Percentiles rank a stretch among this genome's conserved stretches.
phyloP scores from a whole-genome alignment of 2,329 filamentous ascomycete species.

The Colletotrichum brevisporum region DNA sequence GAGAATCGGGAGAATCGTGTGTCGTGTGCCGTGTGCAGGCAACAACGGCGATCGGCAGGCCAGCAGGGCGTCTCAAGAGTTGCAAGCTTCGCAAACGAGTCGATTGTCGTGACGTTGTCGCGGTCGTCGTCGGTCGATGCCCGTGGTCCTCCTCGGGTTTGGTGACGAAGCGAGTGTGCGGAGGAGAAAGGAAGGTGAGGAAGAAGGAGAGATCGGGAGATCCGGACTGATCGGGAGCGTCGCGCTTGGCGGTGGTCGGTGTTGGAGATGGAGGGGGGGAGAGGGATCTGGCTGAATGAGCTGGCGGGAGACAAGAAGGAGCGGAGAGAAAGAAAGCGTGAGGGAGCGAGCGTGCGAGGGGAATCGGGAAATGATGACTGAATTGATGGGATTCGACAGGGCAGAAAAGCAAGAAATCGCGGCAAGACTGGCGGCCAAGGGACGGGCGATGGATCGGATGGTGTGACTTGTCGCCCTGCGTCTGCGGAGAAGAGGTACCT shows the following conservation, averaged over 20 bases:
- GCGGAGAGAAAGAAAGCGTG: background rate
- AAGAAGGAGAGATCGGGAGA: constrained; percentile 4
- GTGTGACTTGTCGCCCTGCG: constrained; percentile 20
- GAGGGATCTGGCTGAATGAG: background rate
- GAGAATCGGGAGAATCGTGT: background rate
- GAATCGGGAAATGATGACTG: constrained; percentile 29
- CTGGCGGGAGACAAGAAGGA: constrained; percentile 10
- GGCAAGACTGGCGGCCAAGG: constrained; percentile 21
- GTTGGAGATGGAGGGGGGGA: constrained; percentile 8
- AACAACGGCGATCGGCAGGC: background rate
- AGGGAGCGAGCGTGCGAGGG: background rate
- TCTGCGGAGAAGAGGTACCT: constrained; percentile 20
- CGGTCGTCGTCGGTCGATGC: background rate
- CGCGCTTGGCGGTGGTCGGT: constrained; percentile 20
- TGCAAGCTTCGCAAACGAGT: too few relatives aligned
- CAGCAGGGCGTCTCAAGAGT: too few relatives aligned
- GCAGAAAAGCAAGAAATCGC: constrained; percentile 36
- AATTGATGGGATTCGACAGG: constrained; percentile 34
- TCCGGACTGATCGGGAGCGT: constrained; percentile 1
- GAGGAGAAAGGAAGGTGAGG: constrained; percentile 1
- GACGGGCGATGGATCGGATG: constrained; percentile 32
- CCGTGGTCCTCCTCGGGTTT: constrained; percentile 17
- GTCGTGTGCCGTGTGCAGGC: background rate
- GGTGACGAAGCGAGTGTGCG: constrained; percentile 30
- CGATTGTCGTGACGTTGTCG: background rate